Conservation (phyloP, 2,329 filamentous ascomycete genomes). For the Nakataea oryzae region DNA sequence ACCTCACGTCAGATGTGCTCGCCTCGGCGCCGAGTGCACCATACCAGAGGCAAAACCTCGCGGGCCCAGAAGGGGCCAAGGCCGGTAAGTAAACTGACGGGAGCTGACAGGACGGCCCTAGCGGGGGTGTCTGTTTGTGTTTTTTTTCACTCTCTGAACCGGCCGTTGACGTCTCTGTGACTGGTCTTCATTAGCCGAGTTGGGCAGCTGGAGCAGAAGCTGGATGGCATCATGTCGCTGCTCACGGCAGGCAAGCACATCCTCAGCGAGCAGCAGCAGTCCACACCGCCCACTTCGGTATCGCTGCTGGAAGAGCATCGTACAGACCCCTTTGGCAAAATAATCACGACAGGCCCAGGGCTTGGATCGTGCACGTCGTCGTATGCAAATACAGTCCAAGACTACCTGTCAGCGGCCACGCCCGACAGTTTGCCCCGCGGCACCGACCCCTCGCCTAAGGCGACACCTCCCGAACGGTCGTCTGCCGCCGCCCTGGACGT, state of each 20-base stretch:
- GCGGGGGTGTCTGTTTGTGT: not conserved
- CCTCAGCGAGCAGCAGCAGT: constrained; percentile 2
- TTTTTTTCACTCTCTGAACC: not conserved
- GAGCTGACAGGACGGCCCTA: not conserved
- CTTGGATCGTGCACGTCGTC: not conserved
- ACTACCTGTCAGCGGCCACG: not conserved
- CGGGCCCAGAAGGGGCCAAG: constrained; percentile 11
- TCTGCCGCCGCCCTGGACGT: constrained; percentile 3
- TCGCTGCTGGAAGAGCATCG: not conserved
- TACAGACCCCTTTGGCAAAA: not conserved
- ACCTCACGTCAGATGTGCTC: constrained; percentile 8
- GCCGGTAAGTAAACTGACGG: constrained; percentile 7
- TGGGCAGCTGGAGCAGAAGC: constrained; percentile 25
- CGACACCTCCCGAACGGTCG: not conserved
- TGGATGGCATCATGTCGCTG: constrained; percentile 27
- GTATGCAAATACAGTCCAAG: not conserved
- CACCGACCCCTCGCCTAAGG: not conserved
- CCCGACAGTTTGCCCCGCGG: not conserved
- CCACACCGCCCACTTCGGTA: not conserved
- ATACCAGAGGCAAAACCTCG: constrained; percentile 12
- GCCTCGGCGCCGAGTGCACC: constrained; percentile 9
- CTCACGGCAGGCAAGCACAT: constrained; percentile 20
- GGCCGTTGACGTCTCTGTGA: not conserved
- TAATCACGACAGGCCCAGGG: not conserved
- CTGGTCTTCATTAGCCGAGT: constrained; percentile 18